Conservation (phyloP, 305 asterid genomes). For the Fraxinus angustifolia region DNA sequence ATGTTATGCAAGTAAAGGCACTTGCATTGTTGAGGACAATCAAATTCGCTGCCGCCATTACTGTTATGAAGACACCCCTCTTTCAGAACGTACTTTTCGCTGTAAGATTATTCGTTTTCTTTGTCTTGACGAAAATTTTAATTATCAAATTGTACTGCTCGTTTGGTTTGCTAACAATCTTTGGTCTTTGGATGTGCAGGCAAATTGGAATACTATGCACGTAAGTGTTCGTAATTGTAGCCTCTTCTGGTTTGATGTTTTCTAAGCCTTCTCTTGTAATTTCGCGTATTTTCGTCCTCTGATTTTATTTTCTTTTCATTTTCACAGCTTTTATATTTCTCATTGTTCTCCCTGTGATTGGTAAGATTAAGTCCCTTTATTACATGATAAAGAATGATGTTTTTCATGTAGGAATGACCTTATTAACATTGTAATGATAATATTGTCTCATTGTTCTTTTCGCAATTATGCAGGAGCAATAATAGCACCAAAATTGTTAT, state of each 20-base stretch:
- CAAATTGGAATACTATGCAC: constrained; percentile 28
- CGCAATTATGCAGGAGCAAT: constrained; percentile 33
- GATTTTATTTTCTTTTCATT: neutral
- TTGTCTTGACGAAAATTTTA: neutral
- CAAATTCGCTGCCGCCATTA: constrained; percentile 27
- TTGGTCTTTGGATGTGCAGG: constrained; percentile 27
- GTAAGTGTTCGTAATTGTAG: constrained; percentile 10
- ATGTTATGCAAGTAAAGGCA: constrained; percentile 17
- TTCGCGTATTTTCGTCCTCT: neutral
- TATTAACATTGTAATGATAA: neutral
- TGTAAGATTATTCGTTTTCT: constrained; percentile 25
- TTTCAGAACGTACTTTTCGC: constrained; percentile 21
- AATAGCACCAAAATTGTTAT: constrained; percentile 28
- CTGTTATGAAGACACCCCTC: constrained; percentile 33
- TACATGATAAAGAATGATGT: neutral
- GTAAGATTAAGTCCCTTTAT: constrained; percentile 16
- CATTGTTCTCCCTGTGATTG: constrained; percentile 22
- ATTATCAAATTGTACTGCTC: neutral
- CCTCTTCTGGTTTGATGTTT: neutral
- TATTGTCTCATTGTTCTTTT: neutral
- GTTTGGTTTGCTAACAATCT: neutral
- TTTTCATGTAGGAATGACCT: neutral
- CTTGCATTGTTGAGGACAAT: constrained; percentile 24
- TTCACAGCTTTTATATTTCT: constrained; percentile 21
- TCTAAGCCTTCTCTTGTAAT: neutral